Base-by-base conservation (phyloP, 768 basidiomycete genomes). In the Xanthoconium stramineum region DNA sequence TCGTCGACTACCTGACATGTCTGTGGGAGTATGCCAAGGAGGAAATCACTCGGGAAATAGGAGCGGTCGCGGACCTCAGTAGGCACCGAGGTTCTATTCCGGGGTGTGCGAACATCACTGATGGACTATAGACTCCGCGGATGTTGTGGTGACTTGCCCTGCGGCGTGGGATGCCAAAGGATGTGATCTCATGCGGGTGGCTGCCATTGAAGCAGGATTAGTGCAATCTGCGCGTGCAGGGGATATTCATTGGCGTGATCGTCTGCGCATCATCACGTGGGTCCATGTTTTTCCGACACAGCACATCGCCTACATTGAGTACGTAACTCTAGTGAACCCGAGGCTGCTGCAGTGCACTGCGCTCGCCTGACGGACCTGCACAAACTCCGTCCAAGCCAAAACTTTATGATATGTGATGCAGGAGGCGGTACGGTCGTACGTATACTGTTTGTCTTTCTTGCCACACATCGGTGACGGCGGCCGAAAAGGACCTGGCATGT, bases 331-430 rank as follows among this genome's bases (percentile, higher is more conserved):
- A 84, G 82, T 20, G 83, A 84, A 59, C 82, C 83, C 30, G 92
- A 94, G 71, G 92, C 93, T 2, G 92, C 91, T n/a, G 93, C 93
- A 9, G 88, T 94, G 10, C 92, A 95, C 57, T 93, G 91, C 57
- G 90, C 88, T 3, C 83, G 88, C 56, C 76, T 94, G 50, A 89
- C 89, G 32, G 84, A 88, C 56, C 75, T 94, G 3, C 89, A 93
- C 70, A 85, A 86, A 61, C 74, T 94, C 52, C 84, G 82, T 49
- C 81, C 89, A 0, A 87, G 85, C 20, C 91, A 94, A 65, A 91
- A 85, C 60, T 94, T 94, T 67, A 85, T 94, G 70, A 89, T 95
- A n/a, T 91, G 89, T 65, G 93, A 95, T 71, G 91, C 91, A 19
- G 92, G 89, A 65, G 90, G 91, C 67, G 90, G 89, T 66, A 90